Conservation (phyloP, 2,329 filamentous ascomycete genomes). For the Fusarium sambucinum region DNA sequence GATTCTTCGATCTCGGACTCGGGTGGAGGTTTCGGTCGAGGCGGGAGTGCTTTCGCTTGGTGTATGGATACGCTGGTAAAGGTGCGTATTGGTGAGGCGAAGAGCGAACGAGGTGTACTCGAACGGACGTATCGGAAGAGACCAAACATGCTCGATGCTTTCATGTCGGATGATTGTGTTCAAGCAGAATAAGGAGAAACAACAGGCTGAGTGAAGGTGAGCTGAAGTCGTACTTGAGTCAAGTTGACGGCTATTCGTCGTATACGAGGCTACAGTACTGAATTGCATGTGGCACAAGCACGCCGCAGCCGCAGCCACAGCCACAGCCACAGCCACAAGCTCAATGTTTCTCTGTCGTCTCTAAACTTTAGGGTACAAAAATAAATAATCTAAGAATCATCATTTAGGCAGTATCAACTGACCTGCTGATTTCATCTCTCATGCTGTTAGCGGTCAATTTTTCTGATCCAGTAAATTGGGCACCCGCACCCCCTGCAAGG, state of each 20-base stretch:
- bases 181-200: not conserved
- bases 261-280: slow-evolving; percentile 17
- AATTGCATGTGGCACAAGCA: slow-evolving; percentile 29
- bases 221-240: slow-evolving; percentile 14
- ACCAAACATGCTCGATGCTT: slow-evolving; percentile 16
- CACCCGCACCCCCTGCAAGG: slow-evolving; percentile 11
- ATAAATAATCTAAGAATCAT: too few relatives aligned
- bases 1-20: slow-evolving; percentile 85
- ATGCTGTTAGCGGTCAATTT: too few relatives aligned
- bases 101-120: not conserved
- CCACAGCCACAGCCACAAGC: slow-evolving; percentile 25
- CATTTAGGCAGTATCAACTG: too few relatives aligned
- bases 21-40: slow-evolving; percentile 76
- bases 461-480: slow-evolving; percentile 28
- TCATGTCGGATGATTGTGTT: not conserved
- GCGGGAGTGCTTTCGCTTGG: slow-evolving; percentile 72
- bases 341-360: not conserved
- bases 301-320: slow-evolving; percentile 31
- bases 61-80: slow-evolving; percentile 51
- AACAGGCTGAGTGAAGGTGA: not conserved
- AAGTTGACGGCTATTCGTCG: slow-evolving; percentile 9
- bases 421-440: too few relatives aligned
- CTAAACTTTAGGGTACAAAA: too few relatives aligned
- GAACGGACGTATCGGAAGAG: slow-evolving; percentile 23
- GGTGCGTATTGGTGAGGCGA: slow-evolving; percentile 31